phyloP scores from a whole-genome alignment of 106 monocot species.

The Apostasia ramifera region DNA sequence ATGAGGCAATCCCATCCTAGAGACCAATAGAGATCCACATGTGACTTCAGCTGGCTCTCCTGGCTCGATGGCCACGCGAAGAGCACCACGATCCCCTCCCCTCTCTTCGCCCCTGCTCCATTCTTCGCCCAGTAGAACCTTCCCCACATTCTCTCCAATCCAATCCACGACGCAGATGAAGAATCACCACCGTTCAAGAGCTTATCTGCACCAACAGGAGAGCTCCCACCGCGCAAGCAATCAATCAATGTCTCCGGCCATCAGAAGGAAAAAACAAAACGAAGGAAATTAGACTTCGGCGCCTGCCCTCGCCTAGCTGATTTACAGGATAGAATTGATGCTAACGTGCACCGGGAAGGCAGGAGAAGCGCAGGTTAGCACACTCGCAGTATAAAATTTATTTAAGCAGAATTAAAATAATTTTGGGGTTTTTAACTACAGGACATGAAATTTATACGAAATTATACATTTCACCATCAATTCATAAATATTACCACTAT shows the following conservation, averaged over 20 bases:
- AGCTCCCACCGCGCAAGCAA: neutral
- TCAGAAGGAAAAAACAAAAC: neutral
- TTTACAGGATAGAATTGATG: neutral
- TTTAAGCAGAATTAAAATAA: too few relatives aligned
- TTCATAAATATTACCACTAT: too few relatives aligned
- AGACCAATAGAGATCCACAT: constrained; percentile 51
- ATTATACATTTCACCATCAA: too few relatives aligned
- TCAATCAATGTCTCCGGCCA: neutral
- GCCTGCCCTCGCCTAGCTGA: neutral
- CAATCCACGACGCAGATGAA: neutral
- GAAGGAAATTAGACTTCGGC: neutral
- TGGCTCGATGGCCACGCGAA: constrained; percentile 82
- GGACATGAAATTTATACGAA: too few relatives aligned
- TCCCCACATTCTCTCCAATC: constrained; percentile 20
- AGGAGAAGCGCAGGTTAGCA: too few relatives aligned
- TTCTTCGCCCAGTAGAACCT: constrained; percentile 53
- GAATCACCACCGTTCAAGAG: neutral
- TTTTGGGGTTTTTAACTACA: too few relatives aligned
- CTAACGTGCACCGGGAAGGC: constrained; percentile 1
- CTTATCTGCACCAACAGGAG: neutral
- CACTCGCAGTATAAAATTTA: too few relatives aligned
- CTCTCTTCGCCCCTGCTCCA: constrained; percentile 9
- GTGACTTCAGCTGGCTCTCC: constrained; percentile 60
- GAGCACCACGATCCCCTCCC: constrained; percentile 62
- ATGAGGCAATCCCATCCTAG: constrained; percentile 81